Percentiles rank a stretch among this genome's conserved stretches.
Conservation (phyloP, 192 early-diverging fungal species). For the Geosiphon pyriformis region DNA sequence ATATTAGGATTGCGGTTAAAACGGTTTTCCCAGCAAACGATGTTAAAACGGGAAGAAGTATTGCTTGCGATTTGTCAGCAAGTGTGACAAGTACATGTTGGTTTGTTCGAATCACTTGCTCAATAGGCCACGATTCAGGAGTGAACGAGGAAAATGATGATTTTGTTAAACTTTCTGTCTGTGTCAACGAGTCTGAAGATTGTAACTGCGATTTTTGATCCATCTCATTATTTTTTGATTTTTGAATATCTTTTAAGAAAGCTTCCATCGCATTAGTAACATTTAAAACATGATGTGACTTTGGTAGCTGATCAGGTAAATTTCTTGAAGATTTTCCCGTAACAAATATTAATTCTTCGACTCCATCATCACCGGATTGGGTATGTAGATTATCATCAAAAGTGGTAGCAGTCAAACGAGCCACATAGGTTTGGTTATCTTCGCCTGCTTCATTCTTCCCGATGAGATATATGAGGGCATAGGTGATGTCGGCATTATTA, state of each 20-base stretch:
- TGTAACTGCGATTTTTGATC: too few species aligned
- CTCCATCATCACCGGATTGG: neutral
- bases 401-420: constrained; percentile 1
- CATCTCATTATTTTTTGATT: too few species aligned
- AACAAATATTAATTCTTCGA: constrained; percentile 5
- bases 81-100: neutral
- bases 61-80: neutral
- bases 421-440: neutral
- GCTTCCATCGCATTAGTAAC: neutral
- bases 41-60: neutral
- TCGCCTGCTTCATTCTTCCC: neutral
- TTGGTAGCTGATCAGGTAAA: constrained; percentile 4
- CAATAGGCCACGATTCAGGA: neutral
- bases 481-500: constrained; percentile 6
- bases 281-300: neutral
- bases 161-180: neutral
- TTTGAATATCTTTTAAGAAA: neutral
- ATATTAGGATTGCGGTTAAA: constrained; percentile 3
- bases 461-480: constrained; percentile 6
- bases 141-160: neutral
- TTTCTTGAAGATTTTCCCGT: constrained; percentile 8
- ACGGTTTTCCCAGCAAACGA: constrained; percentile 5
- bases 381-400: constrained; percentile 1
- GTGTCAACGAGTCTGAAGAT: neutral
- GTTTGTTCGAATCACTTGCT: neutral